These are phyloP conservation scores for Mycena alexandri DNA, from an alignment of 768 basidiomycete species.

Conservation along the genomic window DNA sequence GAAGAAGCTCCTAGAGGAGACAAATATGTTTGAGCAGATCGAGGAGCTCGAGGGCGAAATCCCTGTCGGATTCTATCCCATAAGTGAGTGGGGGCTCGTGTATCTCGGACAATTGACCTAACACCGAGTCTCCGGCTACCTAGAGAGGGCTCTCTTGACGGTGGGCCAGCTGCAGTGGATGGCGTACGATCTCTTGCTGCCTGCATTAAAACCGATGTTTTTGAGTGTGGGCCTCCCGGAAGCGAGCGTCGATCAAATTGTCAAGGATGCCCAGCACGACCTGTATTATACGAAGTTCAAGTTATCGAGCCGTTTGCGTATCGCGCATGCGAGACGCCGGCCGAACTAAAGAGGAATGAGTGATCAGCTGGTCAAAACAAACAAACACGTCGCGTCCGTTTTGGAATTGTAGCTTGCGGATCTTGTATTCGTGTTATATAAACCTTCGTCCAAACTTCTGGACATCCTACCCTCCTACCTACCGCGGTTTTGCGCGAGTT, in stretches of 20 bases:
- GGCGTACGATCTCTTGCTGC: constrained; percentile 75
- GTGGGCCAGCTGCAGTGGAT: constrained; percentile 82
- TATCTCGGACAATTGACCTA: constrained; percentile 25
- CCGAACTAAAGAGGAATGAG: not conserved
- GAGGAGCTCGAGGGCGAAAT: constrained; percentile 68
- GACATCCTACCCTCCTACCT: too few relatives aligned
- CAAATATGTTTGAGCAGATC: constrained; percentile 69
- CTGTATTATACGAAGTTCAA: constrained; percentile 70
- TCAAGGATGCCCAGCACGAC: constrained; percentile 74
- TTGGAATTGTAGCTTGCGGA: too few relatives aligned
- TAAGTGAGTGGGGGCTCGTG: constrained; percentile 52
- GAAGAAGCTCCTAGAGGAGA: constrained; percentile 59
- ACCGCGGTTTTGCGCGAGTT: too few relatives aligned
- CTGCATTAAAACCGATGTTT: constrained; percentile 72
- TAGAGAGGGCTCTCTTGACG: constrained; percentile 71
- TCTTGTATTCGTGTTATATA: too few relatives aligned
- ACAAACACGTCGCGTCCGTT: too few relatives aligned
- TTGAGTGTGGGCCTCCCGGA: constrained; percentile 65
- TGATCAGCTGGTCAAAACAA: too few relatives aligned
- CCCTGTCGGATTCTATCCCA: constrained; percentile 79
- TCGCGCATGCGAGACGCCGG: constrained; percentile 61
- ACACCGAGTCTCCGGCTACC: constrained; percentile 10
- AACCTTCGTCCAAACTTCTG: too few relatives aligned
- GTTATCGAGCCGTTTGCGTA: constrained; percentile 66
- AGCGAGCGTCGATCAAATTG: constrained; percentile 65